A percentile compares a stretch with the other conserved stretches of the same genome.
Evolutionary conservation across 225 moss, liverwort and hornwort species (phyloP).

Genomic region (Straminergon stramineum): DNA sequence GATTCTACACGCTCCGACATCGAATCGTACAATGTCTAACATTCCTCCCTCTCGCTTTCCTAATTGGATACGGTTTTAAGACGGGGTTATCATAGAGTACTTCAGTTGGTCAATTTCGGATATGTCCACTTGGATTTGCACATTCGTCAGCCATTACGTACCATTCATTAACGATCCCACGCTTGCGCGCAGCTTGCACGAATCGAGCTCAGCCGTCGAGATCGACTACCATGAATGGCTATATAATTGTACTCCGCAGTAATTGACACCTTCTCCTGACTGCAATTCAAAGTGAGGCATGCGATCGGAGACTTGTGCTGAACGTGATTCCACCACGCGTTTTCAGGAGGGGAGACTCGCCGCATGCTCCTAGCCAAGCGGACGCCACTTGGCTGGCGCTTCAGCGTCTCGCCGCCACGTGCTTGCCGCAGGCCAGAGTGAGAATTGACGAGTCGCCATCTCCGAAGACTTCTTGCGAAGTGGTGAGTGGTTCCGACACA

Average conservation of each 20-base stretch:
- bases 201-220: neutral
- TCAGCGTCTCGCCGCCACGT: neutral
- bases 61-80: neutral
- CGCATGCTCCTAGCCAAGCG: neutral
- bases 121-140: neutral
- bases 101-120: neutral
- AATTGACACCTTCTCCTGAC: neutral
- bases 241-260: no score
- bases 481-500: neutral
- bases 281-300: neutral
- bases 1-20: neutral
- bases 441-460: neutral
- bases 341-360: neutral
- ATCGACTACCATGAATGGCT: neutral
- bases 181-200: neutral
- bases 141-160: no score
- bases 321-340: conserved; percentile 3
- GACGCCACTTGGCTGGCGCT: neutral
- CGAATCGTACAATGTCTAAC: neutral
- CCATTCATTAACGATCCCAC: neutral
- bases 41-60: neutral
- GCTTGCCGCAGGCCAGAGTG: neutral
- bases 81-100: neutral
- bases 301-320: neutral
- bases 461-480: neutral